Conservation (phyloP, 2,329 filamentous ascomycete genomes). For the Lachnellula willkommii region DNA sequence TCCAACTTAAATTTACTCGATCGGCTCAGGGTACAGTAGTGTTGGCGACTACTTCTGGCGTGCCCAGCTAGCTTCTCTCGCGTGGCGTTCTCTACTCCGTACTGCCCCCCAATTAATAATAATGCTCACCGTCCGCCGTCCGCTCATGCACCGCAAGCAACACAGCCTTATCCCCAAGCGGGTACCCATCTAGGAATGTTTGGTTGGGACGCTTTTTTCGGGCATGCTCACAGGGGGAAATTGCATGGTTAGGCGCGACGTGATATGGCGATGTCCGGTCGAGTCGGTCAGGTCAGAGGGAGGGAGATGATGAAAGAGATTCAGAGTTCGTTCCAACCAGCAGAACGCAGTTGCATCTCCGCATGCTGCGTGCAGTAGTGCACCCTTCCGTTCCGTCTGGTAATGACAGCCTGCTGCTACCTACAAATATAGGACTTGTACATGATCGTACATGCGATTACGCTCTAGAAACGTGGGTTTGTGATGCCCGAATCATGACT, state of each 20-base stretch:
- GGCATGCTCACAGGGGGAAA: conserved; percentile 7
- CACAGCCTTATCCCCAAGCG: conserved; percentile 19
- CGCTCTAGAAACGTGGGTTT: background rate
- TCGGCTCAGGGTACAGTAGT: background rate
- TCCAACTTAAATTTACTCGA: background rate
- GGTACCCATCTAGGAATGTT: conserved; percentile 3
- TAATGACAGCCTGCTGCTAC: background rate
- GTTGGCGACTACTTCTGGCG: background rate
- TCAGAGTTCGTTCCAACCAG: conserved; percentile 8
- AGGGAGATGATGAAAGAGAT: background rate
- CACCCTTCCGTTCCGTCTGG: background rate
- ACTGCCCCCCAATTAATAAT: background rate
- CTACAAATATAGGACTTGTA: background rate
- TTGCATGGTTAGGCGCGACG: conserved; percentile 8
- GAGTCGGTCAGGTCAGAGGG: conserved; percentile 6
- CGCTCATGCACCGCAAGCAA: conserved; percentile 10
- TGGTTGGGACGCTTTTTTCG: conserved; percentile 11
- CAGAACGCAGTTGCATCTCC: background rate
- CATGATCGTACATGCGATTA: background rate
- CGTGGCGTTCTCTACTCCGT: background rate
- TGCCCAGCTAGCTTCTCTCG: background rate
- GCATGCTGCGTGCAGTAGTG: background rate
- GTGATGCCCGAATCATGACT: background rate
- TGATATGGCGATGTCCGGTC: conserved; percentile 14
- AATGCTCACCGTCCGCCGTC: conserved; percentile 9